Conservation (phyloP, 2,329 filamentous ascomycete species). For the Apiospora phragmitis region DNA sequence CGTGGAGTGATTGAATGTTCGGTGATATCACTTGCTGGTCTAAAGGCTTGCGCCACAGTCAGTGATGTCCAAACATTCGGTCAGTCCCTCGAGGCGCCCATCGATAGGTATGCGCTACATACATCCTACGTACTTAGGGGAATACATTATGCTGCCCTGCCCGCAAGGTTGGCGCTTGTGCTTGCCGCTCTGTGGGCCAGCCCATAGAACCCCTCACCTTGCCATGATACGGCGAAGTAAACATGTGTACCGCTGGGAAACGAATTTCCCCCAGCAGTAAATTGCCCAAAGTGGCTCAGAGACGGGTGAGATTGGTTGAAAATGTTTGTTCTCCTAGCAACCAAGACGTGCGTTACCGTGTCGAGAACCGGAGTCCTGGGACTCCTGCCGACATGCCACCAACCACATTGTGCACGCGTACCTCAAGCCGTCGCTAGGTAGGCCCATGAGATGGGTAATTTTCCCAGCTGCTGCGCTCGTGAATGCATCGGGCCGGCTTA, state of each 20-base stretch:
- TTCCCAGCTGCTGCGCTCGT: not conserved
- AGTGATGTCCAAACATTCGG: not conserved
- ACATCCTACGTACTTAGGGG: no score
- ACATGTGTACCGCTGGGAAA: not conserved
- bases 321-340: not conserved
- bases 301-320: not conserved
- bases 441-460: not conserved
- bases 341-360: not conserved
- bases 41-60: not conserved
- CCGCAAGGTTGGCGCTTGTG: not conserved
- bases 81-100: not conserved
- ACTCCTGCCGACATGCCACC: not conserved
- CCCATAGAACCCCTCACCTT: not conserved
- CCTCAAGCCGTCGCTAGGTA: not conserved
- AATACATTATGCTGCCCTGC: not conserved
- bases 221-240: not conserved
- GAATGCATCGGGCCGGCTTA: not conserved
- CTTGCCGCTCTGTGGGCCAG: not conserved
- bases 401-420: not conserved
- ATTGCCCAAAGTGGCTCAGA: not conserved
- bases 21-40: not conserved
- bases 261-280: not conserved
- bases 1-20: not conserved
- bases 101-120: not conserved
- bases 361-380: not conserved